Percentiles rank a stretch among this genome's conserved stretches.
Evolutionary conservation across 2,329 filamentous ascomycete genomes (phyloP).

Genomic region (Aspergillus japonicus): DNA sequence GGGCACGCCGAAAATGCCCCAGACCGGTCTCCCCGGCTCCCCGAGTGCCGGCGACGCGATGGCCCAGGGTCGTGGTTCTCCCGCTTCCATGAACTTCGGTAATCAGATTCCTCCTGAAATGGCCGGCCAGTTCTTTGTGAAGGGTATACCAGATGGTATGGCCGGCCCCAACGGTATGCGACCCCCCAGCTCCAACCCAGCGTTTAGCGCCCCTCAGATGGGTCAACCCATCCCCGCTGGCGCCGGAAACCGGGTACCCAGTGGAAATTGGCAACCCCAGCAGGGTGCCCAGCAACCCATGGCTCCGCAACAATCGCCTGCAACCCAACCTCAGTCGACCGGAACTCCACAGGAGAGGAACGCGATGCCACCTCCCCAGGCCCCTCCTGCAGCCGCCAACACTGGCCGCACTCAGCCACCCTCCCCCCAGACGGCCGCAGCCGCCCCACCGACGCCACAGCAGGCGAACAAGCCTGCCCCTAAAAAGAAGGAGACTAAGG

Average conservation of each 20-base stretch:
- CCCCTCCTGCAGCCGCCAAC: conserved; percentile 40
- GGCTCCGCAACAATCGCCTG: conserved; percentile 48
- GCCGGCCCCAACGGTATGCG: conserved; percentile 56
- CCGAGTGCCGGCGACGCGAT: conserved; percentile 58
- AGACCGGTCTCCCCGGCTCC: conserved; percentile 56
- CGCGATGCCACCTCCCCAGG: conserved; percentile 52
- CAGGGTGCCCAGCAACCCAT: conserved; percentile 44
- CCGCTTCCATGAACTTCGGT: conserved; percentile 56
- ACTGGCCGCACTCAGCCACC: conserved; percentile 43
- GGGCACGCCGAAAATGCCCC: conserved; percentile 60
- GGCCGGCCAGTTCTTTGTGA: conserved; percentile 45
- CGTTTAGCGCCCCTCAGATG: conserved; percentile 44
- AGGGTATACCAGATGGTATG: conserved; percentile 45
- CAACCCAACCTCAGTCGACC: conserved; percentile 46
- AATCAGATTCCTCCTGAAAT: conserved; percentile 52
- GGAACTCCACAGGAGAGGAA: conserved; percentile 59
- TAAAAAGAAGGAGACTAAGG: conserved; percentile 60
- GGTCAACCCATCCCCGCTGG: conserved; percentile 46
- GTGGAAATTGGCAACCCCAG: conserved; percentile 42
- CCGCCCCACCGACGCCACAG: conserved; percentile 61
- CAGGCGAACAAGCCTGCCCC: conserved; percentile 58
- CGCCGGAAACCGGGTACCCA: conserved; percentile 40
- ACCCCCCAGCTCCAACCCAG: conserved; percentile 54
- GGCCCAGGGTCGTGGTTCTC: conserved; percentile 58
- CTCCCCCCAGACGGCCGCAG: conserved; percentile 45